Conservation (phyloP, 805 yeast genomes). For the Sugiyamaella qingdaonensis region DNA sequence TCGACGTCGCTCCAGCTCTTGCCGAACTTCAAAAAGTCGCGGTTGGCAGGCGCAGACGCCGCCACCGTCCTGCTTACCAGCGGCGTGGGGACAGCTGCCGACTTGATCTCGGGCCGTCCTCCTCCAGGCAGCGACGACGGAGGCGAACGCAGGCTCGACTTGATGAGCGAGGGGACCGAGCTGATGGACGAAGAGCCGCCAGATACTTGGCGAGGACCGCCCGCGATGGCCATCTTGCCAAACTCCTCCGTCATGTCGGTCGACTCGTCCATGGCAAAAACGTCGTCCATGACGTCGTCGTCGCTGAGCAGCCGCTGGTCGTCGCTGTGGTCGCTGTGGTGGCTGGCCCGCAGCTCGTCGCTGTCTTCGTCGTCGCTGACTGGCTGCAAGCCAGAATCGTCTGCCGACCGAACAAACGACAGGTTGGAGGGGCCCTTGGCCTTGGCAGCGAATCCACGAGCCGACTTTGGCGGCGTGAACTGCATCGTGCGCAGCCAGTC, state of each 20-base stretch:
- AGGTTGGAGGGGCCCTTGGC: conserved; percentile 14
- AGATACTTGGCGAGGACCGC: conserved; percentile 10
- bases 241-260: conserved; percentile 8
- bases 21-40: conserved; percentile 27
- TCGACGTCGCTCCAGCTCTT: conserved; percentile 30
- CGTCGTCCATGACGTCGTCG: conserved; percentile 19
- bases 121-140: neutral
- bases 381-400: conserved; percentile 8
- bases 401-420: conserved; percentile 14
- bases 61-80: conserved; percentile 6
- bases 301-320: conserved; percentile 1
- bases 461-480: conserved; percentile 28
- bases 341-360: conserved; percentile 2
- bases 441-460: conserved; percentile 2
- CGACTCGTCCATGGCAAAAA: conserved; percentile 23
- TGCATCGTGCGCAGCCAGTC: conserved; percentile 29
- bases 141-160: conserved; percentile 8
- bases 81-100: neutral
- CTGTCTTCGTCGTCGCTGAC: conserved; percentile 15
- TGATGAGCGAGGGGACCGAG: conserved; percentile 25
- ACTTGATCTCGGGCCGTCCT: neutral
- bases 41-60: conserved; percentile 19
- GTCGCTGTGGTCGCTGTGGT: neutral
- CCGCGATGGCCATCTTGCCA: conserved; percentile 5
- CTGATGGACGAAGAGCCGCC: conserved; percentile 21